These are phyloP conservation scores for Infundibulicybe gibba DNA, from an alignment of 768 basidiomycete species.

Conservation along the genomic window DNA sequence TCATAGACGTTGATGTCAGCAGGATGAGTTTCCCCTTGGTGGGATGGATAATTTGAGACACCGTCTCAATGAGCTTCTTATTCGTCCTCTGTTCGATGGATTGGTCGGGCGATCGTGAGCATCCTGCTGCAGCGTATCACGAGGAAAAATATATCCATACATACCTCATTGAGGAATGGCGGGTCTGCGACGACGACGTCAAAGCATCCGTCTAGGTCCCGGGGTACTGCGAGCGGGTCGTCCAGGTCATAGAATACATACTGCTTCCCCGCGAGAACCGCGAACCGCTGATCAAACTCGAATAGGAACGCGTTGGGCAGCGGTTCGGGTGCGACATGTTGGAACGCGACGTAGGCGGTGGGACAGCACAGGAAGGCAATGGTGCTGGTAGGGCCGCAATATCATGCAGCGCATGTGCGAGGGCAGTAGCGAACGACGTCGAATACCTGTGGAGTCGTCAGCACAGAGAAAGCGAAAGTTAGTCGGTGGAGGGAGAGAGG, in stretches of 20 bases:
- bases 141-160: slow-evolving; percentile 6
- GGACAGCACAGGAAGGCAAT: slow-evolving; percentile 45
- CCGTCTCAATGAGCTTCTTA: slow-evolving; percentile 28
- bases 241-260: slow-evolving; percentile 42
- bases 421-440: slow-evolving; percentile 32
- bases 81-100: slow-evolving; percentile 31
- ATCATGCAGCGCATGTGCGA: slow-evolving; percentile 27
- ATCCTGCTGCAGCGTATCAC: too few relatives aligned
- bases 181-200: slow-evolving; percentile 42
- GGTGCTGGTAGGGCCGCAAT: slow-evolving; percentile 27
- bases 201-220: slow-evolving; percentile 22
- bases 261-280: slow-evolving; percentile 31
- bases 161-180: slow-evolving; percentile 43
- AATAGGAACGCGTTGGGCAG: slow-evolving; percentile 30
- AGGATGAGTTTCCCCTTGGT: slow-evolving; percentile 31
- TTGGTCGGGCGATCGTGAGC: not conserved
- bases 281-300: slow-evolving; percentile 40
- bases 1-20: slow-evolving; percentile 36
- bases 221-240: slow-evolving; percentile 36
- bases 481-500: not conserved
- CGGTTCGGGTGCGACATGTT: slow-evolving; percentile 25
- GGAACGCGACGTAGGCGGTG: slow-evolving; percentile 45
- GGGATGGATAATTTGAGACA: slow-evolving; percentile 36
- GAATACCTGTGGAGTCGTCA: slow-evolving; percentile 30
- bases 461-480: too few relatives aligned